Evolutionary conservation across 768 basidiomycete genomes (phyloP), one percentile per base, ranked within the genome.

Genomic region (Podaxis sp.): DNA sequence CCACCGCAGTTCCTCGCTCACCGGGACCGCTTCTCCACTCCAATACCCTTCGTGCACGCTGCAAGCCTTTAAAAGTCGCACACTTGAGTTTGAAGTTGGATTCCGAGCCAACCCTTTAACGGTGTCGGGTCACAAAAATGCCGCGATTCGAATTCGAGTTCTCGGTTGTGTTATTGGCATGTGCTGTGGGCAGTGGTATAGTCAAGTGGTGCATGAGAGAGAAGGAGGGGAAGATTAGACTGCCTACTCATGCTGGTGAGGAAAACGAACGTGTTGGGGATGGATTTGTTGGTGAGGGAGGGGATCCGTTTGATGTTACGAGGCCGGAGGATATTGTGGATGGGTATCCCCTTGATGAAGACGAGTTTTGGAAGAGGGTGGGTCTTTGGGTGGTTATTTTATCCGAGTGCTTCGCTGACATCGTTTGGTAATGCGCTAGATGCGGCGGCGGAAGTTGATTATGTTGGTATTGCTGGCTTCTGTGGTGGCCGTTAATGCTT

Each of bases 131-230:
- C 3, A 13, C 38, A 55, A 46, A 30, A 64, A 58, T 91, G 89
- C 81, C 80, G 67, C 80, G 73, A 7, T 87, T 84, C 72, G 86
- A 90, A 69, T 72, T 88, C 5, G 78, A 79, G 60, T 78, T 87
- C 37, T 84, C 85, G 22, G 73, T 78, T 28, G 71, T 74, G 7
- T 78, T 91, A 26, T 78, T 74, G 17, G 73, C 70, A 56, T 74
- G 75, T 58, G 80, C 78, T 5, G 59, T 80, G 24, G 71, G 72
- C 64, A 90, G 87, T 70, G 63, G 81, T 24, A 60, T 77, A 8
- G 60, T 80, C 30, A 74, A 83, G 57, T 78, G 74, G 67, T 65
- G 84, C 28, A 76, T 76, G 6, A 68, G 76, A 36, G 73, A 78
- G 2, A 72, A 67, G 49, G 80, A 82, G 36, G 84, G 82, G 37